Percentiles rank a stretch among this genome's conserved stretches.
These are phyloP conservation scores for Schizonepeta tenuifolia DNA, from an alignment of 257 asterid species.

Conservation along the genomic window DNA sequence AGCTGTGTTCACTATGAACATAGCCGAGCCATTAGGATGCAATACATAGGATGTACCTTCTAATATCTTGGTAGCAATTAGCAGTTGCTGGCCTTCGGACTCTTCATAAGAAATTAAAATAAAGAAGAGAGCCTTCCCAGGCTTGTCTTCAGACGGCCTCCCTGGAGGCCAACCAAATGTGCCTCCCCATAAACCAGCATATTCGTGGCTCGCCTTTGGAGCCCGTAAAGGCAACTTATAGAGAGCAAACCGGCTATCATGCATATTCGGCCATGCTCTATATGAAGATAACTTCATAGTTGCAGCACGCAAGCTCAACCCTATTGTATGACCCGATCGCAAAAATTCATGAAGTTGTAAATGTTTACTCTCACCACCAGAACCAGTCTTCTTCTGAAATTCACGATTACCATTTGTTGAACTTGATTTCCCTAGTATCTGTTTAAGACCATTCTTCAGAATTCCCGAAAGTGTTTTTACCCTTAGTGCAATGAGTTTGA, in stretches of 20 bases:
- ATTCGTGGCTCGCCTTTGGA: conserved; percentile 58
- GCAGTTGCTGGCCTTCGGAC: conserved; percentile 61
- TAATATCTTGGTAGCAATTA: conserved; percentile 79
- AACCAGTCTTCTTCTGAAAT: conserved; percentile 44
- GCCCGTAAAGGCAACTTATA: conserved; percentile 70
- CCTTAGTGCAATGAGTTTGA: conserved; percentile 46
- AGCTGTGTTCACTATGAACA: conserved; percentile 68
- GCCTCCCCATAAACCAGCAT: conserved; percentile 90
- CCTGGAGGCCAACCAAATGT: conserved; percentile 96
- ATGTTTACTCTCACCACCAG: conserved; percentile 54
- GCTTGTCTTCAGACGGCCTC: conserved; percentile 67
- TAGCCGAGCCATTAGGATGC: conserved; percentile 95
- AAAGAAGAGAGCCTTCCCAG: conserved; percentile 78
- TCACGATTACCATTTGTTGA: conserved; percentile 49
- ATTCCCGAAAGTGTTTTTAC: conserved; percentile 65
- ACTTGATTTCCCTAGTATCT: conserved; percentile 71
- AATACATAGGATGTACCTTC: conserved; percentile 86
- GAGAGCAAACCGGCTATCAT: conserved; percentile 78
- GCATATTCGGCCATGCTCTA: conserved; percentile 94
- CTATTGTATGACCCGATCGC: conserved; percentile 62
- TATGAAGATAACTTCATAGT: conserved; percentile 72
- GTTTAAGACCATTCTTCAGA: conserved; percentile 65
- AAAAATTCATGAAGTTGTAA: conserved; percentile 76
- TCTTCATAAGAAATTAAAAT: conserved; percentile 80
- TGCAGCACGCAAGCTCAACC: conserved; percentile 65